phyloP scores from a whole-genome alignment of 2,329 filamentous ascomycete species.

The Parastagonospora avenae region DNA sequence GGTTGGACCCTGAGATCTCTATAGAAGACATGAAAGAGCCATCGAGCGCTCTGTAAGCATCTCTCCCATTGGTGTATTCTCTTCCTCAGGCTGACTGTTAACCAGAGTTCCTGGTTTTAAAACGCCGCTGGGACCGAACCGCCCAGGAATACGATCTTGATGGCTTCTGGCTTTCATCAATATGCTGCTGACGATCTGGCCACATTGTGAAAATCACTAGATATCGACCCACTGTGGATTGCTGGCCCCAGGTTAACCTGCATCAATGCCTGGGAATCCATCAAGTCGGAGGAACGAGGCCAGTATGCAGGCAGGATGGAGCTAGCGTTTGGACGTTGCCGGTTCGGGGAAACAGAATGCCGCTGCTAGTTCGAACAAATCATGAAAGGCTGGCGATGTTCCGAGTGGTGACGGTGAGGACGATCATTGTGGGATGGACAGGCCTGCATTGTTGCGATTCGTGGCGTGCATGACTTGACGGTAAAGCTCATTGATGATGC shows the following conservation, averaged over 20 bases:
- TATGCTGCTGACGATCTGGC: no score
- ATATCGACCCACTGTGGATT: no score
- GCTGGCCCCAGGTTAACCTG: no score
- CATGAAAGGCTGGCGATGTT: not conserved
- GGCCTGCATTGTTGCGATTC: not conserved
- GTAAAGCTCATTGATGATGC: not conserved
- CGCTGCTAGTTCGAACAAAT: not conserved
- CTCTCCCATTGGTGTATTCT: slow-evolving; percentile 1
- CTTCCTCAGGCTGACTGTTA: slow-evolving; percentile 1
- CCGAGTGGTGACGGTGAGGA: not conserved
- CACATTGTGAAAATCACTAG: no score
- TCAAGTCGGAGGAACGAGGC: not conserved
- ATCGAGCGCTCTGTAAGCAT: slow-evolving; percentile 4
- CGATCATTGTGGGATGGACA: not conserved
- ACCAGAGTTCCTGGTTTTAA: slow-evolving; percentile 4
- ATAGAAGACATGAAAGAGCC: slow-evolving; percentile 28
- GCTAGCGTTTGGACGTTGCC: slow-evolving; percentile 3
- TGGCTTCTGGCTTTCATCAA: no score
- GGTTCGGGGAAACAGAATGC: not conserved
- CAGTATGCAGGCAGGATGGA: slow-evolving; percentile 1
- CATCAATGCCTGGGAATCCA: no score
- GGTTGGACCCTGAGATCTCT: slow-evolving; percentile 32
- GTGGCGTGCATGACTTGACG: not conserved
- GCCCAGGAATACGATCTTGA: not conserved
- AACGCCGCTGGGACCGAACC: not conserved